Base-by-base conservation (phyloP, 73 alveolate species). In the Paramecium tetraurelia region DNA sequence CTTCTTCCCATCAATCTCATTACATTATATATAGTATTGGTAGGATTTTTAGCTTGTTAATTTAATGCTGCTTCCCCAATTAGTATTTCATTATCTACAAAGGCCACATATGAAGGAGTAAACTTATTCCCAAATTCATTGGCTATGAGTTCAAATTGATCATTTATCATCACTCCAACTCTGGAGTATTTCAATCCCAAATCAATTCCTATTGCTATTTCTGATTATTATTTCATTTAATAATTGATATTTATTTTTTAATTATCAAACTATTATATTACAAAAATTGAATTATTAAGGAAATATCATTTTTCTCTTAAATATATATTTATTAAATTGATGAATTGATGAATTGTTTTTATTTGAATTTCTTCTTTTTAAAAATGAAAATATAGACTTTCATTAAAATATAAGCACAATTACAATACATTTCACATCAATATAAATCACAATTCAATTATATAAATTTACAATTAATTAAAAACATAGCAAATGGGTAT, bases 171-270 rank as follows among this genome's bases (percentile, higher is more conserved):
- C 71, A 94, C 95, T 27, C 98, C 98, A 27, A 96, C 97, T 86
- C 98, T 94, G 3, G 97, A 94, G 94, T 97, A 96, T 59, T 99
- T 97, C 46, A 99, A 95, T 12, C 99, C 99, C 7, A 97, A 86
- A 92, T 97, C 99, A 57, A 97, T 97, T 9, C 99, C 99, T 72
- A 98, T 86, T 48, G 58, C 92, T 41, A 63, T 59, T 6, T 77
- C 93, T 29, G 36, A 43, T 33, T 31, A 57, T 12, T 59, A 46
- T 63, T 86, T 68, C 50, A 53, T 53, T 53, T 53, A 18, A 0
- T 6, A 40, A 40, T 40, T 40, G 8, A 0, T 40, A 40, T 6
- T 7, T 40, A 10, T 6, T 14, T 40, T 7, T 40, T 7, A 40
- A 7, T 40, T 40, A 40, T 40, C 4, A 40, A 40, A 7, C 4